phyloP scores from a whole-genome alignment of 2,329 filamentous ascomycete species.

The Plectosphaerella plurivora region DNA sequence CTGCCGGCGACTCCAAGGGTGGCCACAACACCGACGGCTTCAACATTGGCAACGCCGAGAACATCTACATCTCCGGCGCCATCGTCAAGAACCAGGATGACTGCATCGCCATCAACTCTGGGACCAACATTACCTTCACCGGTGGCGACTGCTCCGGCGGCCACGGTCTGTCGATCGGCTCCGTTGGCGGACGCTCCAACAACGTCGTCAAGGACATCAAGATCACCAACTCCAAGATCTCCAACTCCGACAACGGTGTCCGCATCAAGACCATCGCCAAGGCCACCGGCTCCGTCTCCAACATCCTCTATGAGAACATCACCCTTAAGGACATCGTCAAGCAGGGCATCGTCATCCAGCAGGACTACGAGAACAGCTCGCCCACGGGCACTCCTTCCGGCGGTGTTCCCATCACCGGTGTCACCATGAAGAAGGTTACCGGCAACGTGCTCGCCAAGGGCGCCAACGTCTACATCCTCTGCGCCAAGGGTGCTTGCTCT shows the following conservation, averaged over 20 bases:
- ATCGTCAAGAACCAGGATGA: slow-evolving; percentile 59
- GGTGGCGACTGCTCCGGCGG: slow-evolving; percentile 38
- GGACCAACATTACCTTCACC: slow-evolving; percentile 40
- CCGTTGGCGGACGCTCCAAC: slow-evolving; percentile 41
- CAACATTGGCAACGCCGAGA: slow-evolving; percentile 45
- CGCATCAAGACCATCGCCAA: slow-evolving; percentile 45
- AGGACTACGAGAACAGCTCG: slow-evolving; percentile 43
- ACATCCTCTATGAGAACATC: slow-evolving; percentile 39
- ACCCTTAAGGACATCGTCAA: slow-evolving; percentile 36
- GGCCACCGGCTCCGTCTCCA: slow-evolving; percentile 37
- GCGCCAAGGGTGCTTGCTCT: slow-evolving; percentile 43
- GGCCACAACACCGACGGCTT: slow-evolving; percentile 56
- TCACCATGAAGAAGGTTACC: slow-evolving; percentile 38
- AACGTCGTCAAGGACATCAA: slow-evolving; percentile 50
- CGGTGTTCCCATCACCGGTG: slow-evolving; percentile 48
- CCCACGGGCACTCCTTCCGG: slow-evolving; percentile 37
- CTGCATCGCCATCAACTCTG: slow-evolving; percentile 54
- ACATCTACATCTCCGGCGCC: slow-evolving; percentile 46
- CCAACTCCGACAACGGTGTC: slow-evolving; percentile 48
- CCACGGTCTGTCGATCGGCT: slow-evolving; percentile 38
- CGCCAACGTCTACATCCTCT: slow-evolving; percentile 47
- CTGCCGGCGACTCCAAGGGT: slow-evolving; percentile 27
- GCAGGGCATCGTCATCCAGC: slow-evolving; percentile 32
- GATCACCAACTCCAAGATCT: slow-evolving; percentile 43
- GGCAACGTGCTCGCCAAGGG: slow-evolving; percentile 34